These are phyloP conservation scores for Fistulinella staudtii DNA, from an alignment of 1,284 basidiomycete species.

Conservation along the genomic window DNA sequence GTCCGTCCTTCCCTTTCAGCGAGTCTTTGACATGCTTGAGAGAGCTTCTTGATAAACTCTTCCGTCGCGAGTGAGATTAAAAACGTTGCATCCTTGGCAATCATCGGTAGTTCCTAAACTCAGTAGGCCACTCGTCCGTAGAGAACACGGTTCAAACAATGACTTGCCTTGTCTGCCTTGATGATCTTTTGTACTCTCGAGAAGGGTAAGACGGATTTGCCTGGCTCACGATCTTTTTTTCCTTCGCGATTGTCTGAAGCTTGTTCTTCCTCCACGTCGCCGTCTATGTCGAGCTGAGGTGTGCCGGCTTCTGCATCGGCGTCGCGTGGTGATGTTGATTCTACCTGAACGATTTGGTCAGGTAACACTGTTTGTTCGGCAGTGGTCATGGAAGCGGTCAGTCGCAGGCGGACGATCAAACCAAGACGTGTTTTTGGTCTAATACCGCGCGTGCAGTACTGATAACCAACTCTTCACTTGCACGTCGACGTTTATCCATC, in stretches of 20 bases:
- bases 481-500: too few relatives aligned
- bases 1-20: slow-evolving; percentile 61
- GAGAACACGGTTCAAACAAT: background rate
- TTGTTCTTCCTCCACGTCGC: slow-evolving; percentile 5
- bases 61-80: slow-evolving; percentile 74
- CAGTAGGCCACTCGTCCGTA: too few relatives aligned
- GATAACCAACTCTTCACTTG: too few relatives aligned
- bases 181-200: slow-evolving; percentile 74
- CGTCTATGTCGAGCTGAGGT: background rate
- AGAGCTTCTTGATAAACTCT: slow-evolving; percentile 67
- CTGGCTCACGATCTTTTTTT: slow-evolving; percentile 43
- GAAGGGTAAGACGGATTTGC: slow-evolving; percentile 66
- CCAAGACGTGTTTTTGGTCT: too few relatives aligned
- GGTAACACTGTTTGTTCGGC: slow-evolving; percentile 7
- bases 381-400: slow-evolving; percentile 12
- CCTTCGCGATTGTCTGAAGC: slow-evolving; percentile 16
- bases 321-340: slow-evolving; percentile 5
- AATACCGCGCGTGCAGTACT: too few relatives aligned
- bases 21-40: slow-evolving; percentile 54
- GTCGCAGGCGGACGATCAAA: too few relatives aligned
- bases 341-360: slow-evolving; percentile 8
- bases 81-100: slow-evolving; percentile 69
- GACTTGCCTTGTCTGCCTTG: slow-evolving; percentile 68
- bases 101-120: slow-evolving; percentile 65
- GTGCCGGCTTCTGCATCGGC: slow-evolving; percentile 11